These are phyloP conservation scores for Spathaspora hagerdaliae DNA, from an alignment of 805 yeast genomes.

Conservation along the genomic window DNA sequence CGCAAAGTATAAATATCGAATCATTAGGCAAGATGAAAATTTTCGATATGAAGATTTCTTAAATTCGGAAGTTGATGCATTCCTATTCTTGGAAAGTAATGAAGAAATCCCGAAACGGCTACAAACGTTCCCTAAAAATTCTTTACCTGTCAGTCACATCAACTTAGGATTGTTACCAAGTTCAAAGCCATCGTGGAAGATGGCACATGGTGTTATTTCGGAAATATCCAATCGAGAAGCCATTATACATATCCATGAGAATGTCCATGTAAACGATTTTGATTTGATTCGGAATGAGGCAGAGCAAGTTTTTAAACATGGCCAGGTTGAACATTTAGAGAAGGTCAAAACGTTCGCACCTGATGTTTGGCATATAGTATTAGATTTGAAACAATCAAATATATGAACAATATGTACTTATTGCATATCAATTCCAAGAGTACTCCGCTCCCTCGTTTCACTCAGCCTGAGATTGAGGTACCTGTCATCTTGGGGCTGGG, in stretches of 20 bases:
- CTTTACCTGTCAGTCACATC: constrained; percentile 48
- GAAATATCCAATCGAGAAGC: constrained; percentile 10
- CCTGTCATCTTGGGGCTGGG: too few species aligned
- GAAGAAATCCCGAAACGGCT: constrained; percentile 45
- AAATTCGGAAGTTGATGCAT: constrained; percentile 25
- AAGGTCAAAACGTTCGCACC: constrained; percentile 85
- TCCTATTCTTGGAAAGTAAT: constrained; percentile 65
- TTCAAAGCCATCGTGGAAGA: constrained; percentile 59
- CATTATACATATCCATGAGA: constrained; percentile 70
- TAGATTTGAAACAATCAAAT: constrained; percentile 14
- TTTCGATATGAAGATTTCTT: constrained; percentile 19
- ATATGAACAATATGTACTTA: too few species aligned
- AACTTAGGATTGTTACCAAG: constrained; percentile 79
- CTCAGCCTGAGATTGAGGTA: too few species aligned
- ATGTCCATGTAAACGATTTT: constrained; percentile 48
- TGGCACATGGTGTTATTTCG: constrained; percentile 27
- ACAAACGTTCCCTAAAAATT: constrained; percentile 4
- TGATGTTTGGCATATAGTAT: constrained; percentile 73
- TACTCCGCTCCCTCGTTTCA: too few species aligned
- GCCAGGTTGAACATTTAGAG: constrained; percentile 43
- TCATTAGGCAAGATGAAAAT: constrained; percentile 23
- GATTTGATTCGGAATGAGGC: constrained; percentile 17
- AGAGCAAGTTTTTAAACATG: constrained; percentile 1
- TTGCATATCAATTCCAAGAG: too few species aligned
- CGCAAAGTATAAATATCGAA: constrained; percentile 39